Evolutionary conservation across 192 early-diverging fungal genomes (phyloP), one percentile per base, ranked within the genome.

Genomic region (Podila epicladia): DNA sequence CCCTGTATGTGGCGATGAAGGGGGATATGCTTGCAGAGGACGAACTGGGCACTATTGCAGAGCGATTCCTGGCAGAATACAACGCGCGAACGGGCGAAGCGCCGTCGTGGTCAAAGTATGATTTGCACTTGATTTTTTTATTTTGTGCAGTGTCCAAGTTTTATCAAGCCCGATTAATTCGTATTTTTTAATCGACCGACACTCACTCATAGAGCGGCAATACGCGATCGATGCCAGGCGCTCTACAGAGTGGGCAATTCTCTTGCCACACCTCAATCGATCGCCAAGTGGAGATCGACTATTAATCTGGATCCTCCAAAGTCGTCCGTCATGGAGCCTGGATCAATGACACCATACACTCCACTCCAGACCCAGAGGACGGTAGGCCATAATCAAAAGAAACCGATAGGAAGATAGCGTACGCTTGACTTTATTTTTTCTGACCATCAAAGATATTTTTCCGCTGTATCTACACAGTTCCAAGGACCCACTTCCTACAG

Each of bases 101-200:
- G 3, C 45, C 64, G 0, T 7, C 24, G 4, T 79, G 75, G 75
- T 41, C 69, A 67, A 79, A 65, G 75, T 79, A 79, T 9, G 41
- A 45, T 11, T 9, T 15, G 13, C 4, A 9, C 8, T 45, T 9
- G 12, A 12, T 45, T 45, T 45, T 15, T 8, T 8, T 2, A 15
- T 45, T 45, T 45, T 45, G 41, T 45, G 41, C 17, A 1, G 1
- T 45, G 4, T 45, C 3, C 15, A 15, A 17, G 41, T 45, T 41
- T 41, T 45, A 11, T 15, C 4, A 45, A 45, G 13, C 41, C 41
- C 41, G 41, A 9, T 45, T 45, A 9, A 41, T 15, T 45, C 17
- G n/a, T 45, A 0, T 45, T 12, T 2, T 45, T 17, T 45, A 1
- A 17, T 45, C 41, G 41, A 45, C 15, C 2, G 15, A 15, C 41